A percentile compares a stretch with the other conserved stretches of the same genome.
These are phyloP conservation scores for Bruguiera parviflora DNA, from an alignment of 345 rosid genomes.

Conservation along the genomic window DNA sequence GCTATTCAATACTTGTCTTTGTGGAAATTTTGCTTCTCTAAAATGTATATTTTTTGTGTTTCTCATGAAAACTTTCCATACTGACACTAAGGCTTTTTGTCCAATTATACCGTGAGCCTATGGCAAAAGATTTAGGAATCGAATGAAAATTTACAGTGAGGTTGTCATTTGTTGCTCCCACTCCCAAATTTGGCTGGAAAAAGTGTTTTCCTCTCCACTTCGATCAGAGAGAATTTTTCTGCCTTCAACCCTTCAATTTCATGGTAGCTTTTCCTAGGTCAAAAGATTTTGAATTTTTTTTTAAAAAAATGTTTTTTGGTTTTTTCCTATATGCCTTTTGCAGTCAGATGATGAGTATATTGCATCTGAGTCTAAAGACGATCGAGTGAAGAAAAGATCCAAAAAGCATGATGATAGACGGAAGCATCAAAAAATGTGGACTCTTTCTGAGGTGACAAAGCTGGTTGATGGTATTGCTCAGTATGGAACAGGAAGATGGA, in stretches of 20 bases:
- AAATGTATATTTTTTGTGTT: too few relatives aligned
- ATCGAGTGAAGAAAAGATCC: conserved; percentile 28
- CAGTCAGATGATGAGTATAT: conserved; percentile 40
- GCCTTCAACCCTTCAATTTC: background rate
- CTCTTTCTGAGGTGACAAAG: conserved; percentile 66
- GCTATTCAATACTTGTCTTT: too few relatives aligned
- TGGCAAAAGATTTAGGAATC: background rate
- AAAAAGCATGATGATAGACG: conserved; percentile 57
- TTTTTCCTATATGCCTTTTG: conserved; percentile 30
- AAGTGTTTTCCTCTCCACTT: background rate
- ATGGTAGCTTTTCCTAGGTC: background rate
- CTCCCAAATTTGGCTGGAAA: background rate
- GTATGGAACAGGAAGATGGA: conserved; percentile 92
- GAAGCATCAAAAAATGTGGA: conserved; percentile 91
- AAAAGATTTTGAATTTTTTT: background rate
- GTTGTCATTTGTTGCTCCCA: too few relatives aligned
- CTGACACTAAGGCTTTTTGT: too few relatives aligned
- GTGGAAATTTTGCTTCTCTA: too few relatives aligned
- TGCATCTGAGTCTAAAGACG: conserved; percentile 66
- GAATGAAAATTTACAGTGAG: too few relatives aligned
- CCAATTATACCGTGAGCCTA: too few relatives aligned
- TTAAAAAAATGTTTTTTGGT: background rate
- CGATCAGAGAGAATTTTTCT: background rate
- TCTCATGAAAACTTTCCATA: too few relatives aligned
- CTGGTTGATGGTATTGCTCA: conserved; percentile 81